Evolutionary conservation across 345 rosid species (phyloP), one percentile per base, ranked within the genome.

Genomic region (Angophora floribunda): DNA sequence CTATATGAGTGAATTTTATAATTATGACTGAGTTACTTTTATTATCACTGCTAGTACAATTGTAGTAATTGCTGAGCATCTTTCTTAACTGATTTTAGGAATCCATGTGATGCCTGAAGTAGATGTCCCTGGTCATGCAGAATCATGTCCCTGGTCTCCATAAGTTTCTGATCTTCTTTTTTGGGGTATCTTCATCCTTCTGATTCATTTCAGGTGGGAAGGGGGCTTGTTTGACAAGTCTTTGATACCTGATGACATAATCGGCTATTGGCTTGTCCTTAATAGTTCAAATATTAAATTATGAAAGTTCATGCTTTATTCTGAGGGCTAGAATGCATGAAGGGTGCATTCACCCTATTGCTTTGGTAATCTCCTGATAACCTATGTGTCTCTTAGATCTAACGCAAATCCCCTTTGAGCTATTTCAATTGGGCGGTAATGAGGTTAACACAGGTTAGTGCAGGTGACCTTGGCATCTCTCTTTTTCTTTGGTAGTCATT

Each of bases 351-450:
- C 45, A 52, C 16, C 55, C 41, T 16, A 41, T 51, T 30, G 28
- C 32, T 24, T 51, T 85, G 26, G 86, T 49, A 50, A 86, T 47
- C 52, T 36, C 88, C 16, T n/a, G 79, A 63, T 67, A 12, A 24
- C n/a, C 36, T 49, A 28, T 44, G 61, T 3, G 3, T 63, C 63
- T 53, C 41, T 59, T 11, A 86, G n/a, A 61, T 61, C 32, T 51
- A 24, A 49, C 15, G 19, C 44, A 30, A 55, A 61, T 86, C 70
- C 70, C 98, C 86, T 98, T 95, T 88, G 99, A 93, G 95, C 94
- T 96, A 88, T 94, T 98, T 91, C 99, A 98, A 95, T 93, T 97
- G 92, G 99, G 99, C 57, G 98, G 99, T 85, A 99, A 98, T 89
- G 99, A 98, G 92, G 99, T 98, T 86, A 91, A 98, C 86, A 93